These are phyloP conservation scores for Colletotrichum orchidophilum DNA, from an alignment of 2,329 filamentous ascomycete species.

Conservation along the genomic window DNA sequence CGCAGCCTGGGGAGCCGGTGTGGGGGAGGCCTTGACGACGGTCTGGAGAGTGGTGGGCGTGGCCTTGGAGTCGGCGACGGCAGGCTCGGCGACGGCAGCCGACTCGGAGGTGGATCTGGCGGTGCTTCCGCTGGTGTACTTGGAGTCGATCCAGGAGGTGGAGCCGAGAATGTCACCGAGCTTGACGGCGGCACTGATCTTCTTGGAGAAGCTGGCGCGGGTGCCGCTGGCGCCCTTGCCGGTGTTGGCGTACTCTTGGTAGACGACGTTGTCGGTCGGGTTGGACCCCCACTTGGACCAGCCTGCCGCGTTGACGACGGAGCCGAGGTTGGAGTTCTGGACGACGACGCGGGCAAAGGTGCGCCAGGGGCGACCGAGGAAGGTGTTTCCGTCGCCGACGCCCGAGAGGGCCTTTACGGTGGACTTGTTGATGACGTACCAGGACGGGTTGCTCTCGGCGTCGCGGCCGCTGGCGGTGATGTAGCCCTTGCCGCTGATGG, in stretches of 20 bases:
- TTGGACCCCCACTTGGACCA: conserved; percentile 65
- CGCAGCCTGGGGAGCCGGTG: conserved; percentile 4
- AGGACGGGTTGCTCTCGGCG: conserved; percentile 47
- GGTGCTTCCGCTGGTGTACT: conserved; percentile 33
- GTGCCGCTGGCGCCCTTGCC: conserved; percentile 64
- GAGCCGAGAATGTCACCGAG: conserved; percentile 43
- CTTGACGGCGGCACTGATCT: conserved; percentile 46
- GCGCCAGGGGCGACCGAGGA: conserved; percentile 60
- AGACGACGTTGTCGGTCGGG: conserved; percentile 61
- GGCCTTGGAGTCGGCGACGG: neutral
- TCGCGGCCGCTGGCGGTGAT: conserved; percentile 55
- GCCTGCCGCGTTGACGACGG: conserved; percentile 68
- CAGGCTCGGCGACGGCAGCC: neutral
- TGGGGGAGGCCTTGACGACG: conserved; percentile 19
- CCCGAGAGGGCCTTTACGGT: conserved; percentile 49
- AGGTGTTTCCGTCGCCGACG: conserved; percentile 51
- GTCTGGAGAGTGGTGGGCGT: conserved; percentile 6
- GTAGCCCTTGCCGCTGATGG: conserved; percentile 53
- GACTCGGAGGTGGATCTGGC: neutral
- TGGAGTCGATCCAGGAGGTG: conserved; percentile 38
- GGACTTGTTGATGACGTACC: conserved; percentile 58
- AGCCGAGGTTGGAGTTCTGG: conserved; percentile 58
- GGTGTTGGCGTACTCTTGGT: conserved; percentile 68
- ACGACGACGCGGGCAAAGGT: conserved; percentile 58
- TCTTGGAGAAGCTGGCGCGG: conserved; percentile 55